Conservation (phyloP, 768 basidiomycete genomes). For the Trametes sanguinea region DNA sequence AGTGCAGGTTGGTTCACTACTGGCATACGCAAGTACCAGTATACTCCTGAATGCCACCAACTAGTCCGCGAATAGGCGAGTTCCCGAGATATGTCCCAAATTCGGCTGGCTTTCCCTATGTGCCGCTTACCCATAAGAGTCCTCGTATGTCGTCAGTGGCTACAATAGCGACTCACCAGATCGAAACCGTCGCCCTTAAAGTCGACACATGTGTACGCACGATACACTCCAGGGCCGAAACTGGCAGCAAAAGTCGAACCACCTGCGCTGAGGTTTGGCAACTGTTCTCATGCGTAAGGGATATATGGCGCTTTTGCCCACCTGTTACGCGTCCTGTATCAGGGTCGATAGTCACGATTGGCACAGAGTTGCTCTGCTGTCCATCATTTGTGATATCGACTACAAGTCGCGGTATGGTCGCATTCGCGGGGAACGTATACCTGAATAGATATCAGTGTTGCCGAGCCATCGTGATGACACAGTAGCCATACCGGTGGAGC, state of each 20-base stretch:
- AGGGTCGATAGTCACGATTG: slow-evolving; percentile 50
- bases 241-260: slow-evolving; percentile 51
- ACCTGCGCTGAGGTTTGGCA: slow-evolving; percentile 26
- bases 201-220: slow-evolving; percentile 59
- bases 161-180: slow-evolving; percentile 14
- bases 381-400: slow-evolving; percentile 68
- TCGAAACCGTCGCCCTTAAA: slow-evolving; percentile 53
- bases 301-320: slow-evolving; percentile 5
- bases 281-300: not conserved
- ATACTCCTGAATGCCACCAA: slow-evolving; percentile 50
- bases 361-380: slow-evolving; percentile 50
- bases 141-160: not conserved
- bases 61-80: slow-evolving; percentile 49
- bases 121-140: not conserved
- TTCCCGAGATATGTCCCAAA: slow-evolving; percentile 57
- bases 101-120: slow-evolving; percentile 45
- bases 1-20: not conserved
- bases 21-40: slow-evolving; percentile 37
- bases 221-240: slow-evolving; percentile 61
- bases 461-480: not conserved
- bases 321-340: slow-evolving; percentile 53
- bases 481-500: slow-evolving; percentile 49
- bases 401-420: slow-evolving; percentile 48
- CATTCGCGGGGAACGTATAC: slow-evolving; percentile 34
- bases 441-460: slow-evolving; percentile 8